Evolutionary conservation across 441 rosid species (phyloP).

Genomic region (Raphanus hybrid): DNA sequence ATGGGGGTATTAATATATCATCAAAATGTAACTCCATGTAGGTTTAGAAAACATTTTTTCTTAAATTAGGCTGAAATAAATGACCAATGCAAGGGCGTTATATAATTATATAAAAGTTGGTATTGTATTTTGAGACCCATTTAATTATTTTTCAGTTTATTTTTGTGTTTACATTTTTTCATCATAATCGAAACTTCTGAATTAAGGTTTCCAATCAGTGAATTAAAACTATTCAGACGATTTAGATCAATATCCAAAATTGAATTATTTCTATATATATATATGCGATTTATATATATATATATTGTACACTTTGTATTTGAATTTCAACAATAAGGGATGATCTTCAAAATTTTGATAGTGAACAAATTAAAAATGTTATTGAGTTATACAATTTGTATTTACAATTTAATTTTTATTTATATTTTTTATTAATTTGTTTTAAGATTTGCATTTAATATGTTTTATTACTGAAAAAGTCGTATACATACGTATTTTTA

Average conservation of each 20-base stretch:
- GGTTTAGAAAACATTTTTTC: neutral
- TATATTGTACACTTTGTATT: too few relatives aligned
- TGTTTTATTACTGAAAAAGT: too few relatives aligned
- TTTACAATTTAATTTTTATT: too few relatives aligned
- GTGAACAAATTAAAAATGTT: too few relatives aligned
- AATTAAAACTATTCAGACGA: neutral
- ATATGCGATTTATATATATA: too few relatives aligned
- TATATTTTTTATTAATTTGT: too few relatives aligned
- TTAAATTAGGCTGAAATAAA: neutral
- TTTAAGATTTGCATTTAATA: too few relatives aligned
- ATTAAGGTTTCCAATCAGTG: neutral
- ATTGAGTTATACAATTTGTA: too few relatives aligned
- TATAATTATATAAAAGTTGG: neutral
- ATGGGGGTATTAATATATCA: neutral
- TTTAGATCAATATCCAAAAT: neutral
- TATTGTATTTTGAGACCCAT: neutral
- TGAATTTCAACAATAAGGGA: too few relatives aligned
- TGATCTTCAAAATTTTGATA: too few relatives aligned
- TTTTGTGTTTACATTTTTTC: neutral
- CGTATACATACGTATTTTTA: too few relatives aligned
- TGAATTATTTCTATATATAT: too few relatives aligned
- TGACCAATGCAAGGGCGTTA: neutral
- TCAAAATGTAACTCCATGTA: neutral
- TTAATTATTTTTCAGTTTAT: neutral
- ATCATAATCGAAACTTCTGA: neutral